Percentiles rank a stretch among this genome's conserved stretches.
Evolutionary conservation across 2,329 filamentous ascomycete species (phyloP).

Genomic region (Arthrinium phaeospermum): DNA sequence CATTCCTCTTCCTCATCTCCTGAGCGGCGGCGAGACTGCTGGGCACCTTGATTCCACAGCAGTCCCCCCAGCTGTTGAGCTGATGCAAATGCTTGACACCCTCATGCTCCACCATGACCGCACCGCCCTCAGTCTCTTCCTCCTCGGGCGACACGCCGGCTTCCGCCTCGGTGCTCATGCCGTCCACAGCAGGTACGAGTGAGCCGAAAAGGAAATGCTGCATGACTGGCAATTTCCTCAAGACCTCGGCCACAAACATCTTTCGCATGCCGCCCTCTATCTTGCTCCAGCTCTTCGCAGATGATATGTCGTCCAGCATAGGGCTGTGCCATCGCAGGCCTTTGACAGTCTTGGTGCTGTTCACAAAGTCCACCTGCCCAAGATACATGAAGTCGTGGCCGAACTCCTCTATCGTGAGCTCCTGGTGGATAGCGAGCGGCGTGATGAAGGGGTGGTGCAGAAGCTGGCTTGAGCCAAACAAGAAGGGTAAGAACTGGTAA

Average conservation of each 20-base stretch:
- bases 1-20: slow-evolving; percentile 80
- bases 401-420: slow-evolving; percentile 86
- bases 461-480: slow-evolving; percentile 92
- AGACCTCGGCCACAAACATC: slow-evolving; percentile 94
- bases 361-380: slow-evolving; percentile 91
- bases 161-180: slow-evolving; percentile 74
- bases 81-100: slow-evolving; percentile 75
- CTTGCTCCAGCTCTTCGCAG: slow-evolving; percentile 88
- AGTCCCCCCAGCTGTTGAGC: slow-evolving; percentile 85
- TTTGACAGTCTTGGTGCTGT: slow-evolving; percentile 94
- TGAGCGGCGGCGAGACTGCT: slow-evolving; percentile 90
- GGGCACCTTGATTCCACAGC: slow-evolving; percentile 96
- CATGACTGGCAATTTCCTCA: slow-evolving; percentile 95
- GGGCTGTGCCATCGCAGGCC: slow-evolving; percentile 95
- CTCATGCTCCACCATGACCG: slow-evolving; percentile 66
- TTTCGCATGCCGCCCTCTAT: slow-evolving; percentile 93
- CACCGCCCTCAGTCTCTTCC: slow-evolving; percentile 59
- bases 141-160: slow-evolving; percentile 52
- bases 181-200: slow-evolving; percentile 78
- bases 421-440: slow-evolving; percentile 83
- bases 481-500: slow-evolving; percentile 94
- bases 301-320: slow-evolving; percentile 97
- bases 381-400: slow-evolving; percentile 86
- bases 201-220: slow-evolving; percentile 97
- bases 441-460: slow-evolving; percentile 83